Percentiles rank a stretch among this genome's conserved stretches.
These are phyloP conservation scores for Backusella macrospora DNA, from an alignment of 192 early-diverging fungal genomes.

Conservation along the genomic window DNA sequence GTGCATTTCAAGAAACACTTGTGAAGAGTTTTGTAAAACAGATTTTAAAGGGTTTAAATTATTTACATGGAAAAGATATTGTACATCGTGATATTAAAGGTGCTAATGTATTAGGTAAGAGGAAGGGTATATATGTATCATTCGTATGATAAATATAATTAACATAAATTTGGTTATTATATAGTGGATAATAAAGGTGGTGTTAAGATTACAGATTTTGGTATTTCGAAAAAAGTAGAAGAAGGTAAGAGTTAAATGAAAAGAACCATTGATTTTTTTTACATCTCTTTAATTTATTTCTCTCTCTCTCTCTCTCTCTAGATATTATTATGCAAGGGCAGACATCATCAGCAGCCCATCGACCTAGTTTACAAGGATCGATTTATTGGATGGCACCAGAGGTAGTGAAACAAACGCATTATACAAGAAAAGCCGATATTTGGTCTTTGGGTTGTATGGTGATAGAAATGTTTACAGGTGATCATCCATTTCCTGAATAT, in stretches of 20 bases:
- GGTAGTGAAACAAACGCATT: slow-evolving; percentile 90
- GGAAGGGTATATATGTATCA: not conserved
- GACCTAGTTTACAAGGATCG: slow-evolving; percentile 90
- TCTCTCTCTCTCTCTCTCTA: not conserved
- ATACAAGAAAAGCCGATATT: slow-evolving; percentile 91
- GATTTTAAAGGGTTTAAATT: slow-evolving; percentile 90
- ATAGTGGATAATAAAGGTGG: slow-evolving; percentile 88
- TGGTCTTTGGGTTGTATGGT: slow-evolving; percentile 95
- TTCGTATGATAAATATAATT: not conserved
- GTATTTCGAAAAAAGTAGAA: slow-evolving; percentile 95
- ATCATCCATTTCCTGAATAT: slow-evolving; percentile 86
- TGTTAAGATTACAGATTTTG: slow-evolving; percentile 99
- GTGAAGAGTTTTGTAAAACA: slow-evolving; percentile 87
- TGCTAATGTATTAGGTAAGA: slow-evolving; percentile 81
- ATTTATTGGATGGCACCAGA: slow-evolving; percentile 98
- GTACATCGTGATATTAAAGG: slow-evolving; percentile 99
- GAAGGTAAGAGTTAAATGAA: no score
- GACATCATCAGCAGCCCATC: slow-evolving; percentile 46
- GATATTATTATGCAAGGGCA: slow-evolving; percentile 46
- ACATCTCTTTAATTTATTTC: no score
- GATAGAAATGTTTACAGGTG: slow-evolving; percentile 98
- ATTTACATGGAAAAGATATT: slow-evolving; percentile 92
- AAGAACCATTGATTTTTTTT: no score
- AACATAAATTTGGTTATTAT: not conserved
- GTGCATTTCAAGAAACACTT: slow-evolving; percentile 83